Conservation (phyloP, 2,329 filamentous ascomycete genomes). For the Colletotrichum sp. region DNA sequence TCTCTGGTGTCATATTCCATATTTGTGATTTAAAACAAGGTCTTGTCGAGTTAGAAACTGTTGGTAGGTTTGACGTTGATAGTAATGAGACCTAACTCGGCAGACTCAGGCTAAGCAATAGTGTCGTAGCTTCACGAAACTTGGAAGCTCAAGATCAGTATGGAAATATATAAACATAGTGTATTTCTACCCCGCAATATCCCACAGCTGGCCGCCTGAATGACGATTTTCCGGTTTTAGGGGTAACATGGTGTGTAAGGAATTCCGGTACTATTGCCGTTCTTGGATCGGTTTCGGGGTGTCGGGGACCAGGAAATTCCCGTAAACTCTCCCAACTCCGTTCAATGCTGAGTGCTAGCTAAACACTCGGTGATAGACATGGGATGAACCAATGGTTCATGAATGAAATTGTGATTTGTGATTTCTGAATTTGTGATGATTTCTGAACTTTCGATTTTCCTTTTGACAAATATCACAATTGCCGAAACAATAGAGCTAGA, state of each 20-base stretch:
- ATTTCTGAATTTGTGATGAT: neutral
- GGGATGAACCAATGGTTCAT: neutral
- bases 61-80: neutral
- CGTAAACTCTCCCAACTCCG: neutral
- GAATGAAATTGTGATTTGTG: neutral
- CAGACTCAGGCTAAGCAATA: neutral
- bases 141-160: neutral
- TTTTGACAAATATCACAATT: neutral
- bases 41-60: fast-evolving
- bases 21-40: too few relatives aligned
- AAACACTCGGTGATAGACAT: neutral
- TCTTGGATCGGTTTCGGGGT: neutral
- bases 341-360: neutral
- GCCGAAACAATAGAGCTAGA: neutral
- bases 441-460: neutral
- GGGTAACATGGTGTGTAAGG: neutral
- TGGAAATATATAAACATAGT: neutral
- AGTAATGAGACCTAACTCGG: neutral
- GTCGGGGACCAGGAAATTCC: neutral
- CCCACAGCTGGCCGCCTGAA: neutral
- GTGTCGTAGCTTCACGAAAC: fast-evolving
- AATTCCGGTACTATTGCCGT: neutral
- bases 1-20: neutral
- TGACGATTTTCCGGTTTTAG: neutral
- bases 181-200: neutral